Evolutionary conservation across 2,329 filamentous ascomycete genomes (phyloP).

Genomic region (Escovopsis sp.): DNA sequence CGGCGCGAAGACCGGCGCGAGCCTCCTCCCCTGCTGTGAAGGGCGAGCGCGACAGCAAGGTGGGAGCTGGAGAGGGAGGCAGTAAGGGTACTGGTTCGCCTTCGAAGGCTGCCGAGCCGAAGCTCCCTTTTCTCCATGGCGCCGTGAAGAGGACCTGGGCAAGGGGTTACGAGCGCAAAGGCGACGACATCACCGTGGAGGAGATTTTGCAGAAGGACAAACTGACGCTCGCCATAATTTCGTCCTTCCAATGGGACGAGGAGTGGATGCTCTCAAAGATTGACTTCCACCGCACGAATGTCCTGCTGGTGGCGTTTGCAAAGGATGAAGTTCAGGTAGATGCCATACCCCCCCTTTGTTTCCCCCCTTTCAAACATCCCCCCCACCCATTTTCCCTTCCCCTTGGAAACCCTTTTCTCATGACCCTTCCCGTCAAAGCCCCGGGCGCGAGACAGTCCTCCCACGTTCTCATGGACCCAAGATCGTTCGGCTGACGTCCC

Average conservation of each 20-base stretch:
- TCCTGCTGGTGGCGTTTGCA: conserved; percentile 46
- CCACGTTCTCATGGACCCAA: background rate
- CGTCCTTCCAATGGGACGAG: conserved; percentile 75
- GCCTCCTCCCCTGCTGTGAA: background rate
- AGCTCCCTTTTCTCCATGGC: conserved; percentile 38
- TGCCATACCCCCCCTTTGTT: too few species aligned
- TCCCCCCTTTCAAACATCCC: too few species aligned
- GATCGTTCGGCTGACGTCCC: background rate
- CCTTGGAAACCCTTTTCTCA: background rate
- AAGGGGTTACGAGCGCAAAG: conserved; percentile 40
- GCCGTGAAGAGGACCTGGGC: conserved; percentile 72
- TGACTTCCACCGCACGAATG: conserved; percentile 40
- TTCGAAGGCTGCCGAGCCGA: background rate
- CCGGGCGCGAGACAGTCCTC: too few species aligned
- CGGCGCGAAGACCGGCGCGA: conserved; percentile 10
- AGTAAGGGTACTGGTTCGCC: background rate
- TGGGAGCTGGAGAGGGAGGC: too few species aligned
- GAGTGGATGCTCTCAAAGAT: conserved; percentile 66
- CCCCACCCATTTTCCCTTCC: background rate
- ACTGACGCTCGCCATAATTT: conserved; percentile 64
- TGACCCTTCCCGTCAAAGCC: too few species aligned
- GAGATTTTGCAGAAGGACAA: conserved; percentile 64
- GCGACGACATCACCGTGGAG: conserved; percentile 72
- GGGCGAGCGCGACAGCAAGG: too few species aligned
- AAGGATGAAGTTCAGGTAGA: conserved; percentile 35